Conservation (phyloP, 192 early-diverging fungal species). For the Rhizophagus clarus region DNA sequence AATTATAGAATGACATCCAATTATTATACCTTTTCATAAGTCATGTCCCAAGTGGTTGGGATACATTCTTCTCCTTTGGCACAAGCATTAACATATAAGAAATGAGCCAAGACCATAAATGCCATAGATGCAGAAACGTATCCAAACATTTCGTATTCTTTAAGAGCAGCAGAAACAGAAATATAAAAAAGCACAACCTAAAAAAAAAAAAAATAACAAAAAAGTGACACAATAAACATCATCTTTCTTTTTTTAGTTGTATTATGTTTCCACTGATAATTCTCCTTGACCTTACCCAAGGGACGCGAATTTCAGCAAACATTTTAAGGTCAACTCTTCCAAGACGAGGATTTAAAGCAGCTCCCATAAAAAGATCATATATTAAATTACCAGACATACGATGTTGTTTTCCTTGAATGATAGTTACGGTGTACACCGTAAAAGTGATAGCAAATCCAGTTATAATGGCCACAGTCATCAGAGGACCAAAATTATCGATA, state of each 20-base stretch:
- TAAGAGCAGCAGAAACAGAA: conserved; percentile 47
- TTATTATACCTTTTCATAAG: conserved; percentile 50
- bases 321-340: conserved; percentile 51
- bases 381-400: conserved; percentile 59
- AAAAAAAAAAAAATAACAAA: not conserved
- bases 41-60: conserved; percentile 55
- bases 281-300: conserved; percentile 38
- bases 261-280: not conserved
- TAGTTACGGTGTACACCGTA: conserved; percentile 36
- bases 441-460: conserved; percentile 50
- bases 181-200: conserved; percentile 49
- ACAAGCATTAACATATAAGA: conserved; percentile 53
- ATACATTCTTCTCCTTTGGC: conserved; percentile 56
- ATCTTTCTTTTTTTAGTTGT: not conserved
- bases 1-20: not conserved
- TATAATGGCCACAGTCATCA: conserved; percentile 57
- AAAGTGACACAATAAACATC: not conserved
- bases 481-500: conserved; percentile 59
- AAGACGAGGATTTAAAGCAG: conserved; percentile 48
- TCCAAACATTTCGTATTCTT: conserved; percentile 48
- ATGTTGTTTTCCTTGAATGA: conserved; percentile 42
- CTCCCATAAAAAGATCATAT: conserved; percentile 55
- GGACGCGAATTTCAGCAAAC: conserved; percentile 53
- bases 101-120: conserved; percentile 54
- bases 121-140: conserved; percentile 40